Conservation (phyloP, 148 eudicot species). For the Heliosperma pusillum region DNA sequence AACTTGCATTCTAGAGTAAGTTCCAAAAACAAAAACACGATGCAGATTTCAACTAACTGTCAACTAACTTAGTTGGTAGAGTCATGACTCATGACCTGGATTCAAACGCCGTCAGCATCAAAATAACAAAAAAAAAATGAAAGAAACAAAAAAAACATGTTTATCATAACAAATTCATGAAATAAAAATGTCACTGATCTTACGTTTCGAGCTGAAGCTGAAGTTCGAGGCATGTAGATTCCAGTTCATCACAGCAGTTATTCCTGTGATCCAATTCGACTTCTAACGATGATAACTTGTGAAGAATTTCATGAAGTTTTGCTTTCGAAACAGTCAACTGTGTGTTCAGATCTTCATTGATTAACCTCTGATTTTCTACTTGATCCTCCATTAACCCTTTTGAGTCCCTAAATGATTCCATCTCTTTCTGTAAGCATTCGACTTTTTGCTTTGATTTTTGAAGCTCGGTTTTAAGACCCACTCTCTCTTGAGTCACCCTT, state of each 20-base stretch:
- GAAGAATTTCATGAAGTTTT: slow-evolving; percentile 47
- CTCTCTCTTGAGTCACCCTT: slow-evolving; percentile 29
- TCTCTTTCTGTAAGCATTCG: slow-evolving; percentile 38
- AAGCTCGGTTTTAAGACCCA: slow-evolving; percentile 34
- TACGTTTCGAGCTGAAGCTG: slow-evolving; percentile 94
- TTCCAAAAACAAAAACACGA: too few species aligned
- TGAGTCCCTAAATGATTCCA: slow-evolving; percentile 40
- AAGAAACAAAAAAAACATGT: too few species aligned
- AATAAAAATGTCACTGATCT: background rate
- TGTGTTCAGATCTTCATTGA: slow-evolving; percentile 73
- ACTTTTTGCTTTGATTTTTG: slow-evolving; percentile 38
- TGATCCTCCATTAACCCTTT: slow-evolving; percentile 54
- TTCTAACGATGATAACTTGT: slow-evolving; percentile 64
- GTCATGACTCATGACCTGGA: too few species aligned
- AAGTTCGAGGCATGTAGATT: slow-evolving; percentile 77
- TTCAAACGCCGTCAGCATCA: too few species aligned
- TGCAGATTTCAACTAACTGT: too few species aligned
- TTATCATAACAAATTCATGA: too few species aligned
- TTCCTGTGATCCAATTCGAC: slow-evolving; percentile 68
- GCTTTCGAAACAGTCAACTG: slow-evolving; percentile 58
- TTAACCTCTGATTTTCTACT: slow-evolving; percentile 59
- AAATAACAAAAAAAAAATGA: too few species aligned
- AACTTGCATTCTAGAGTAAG: too few species aligned
- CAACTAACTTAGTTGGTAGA: too few species aligned
- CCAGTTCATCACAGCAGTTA: slow-evolving; percentile 70